These are phyloP conservation scores for Zhuliangozyma blackwelliae DNA, from an alignment of 1,139 yeast genomes.

Conservation along the genomic window DNA sequence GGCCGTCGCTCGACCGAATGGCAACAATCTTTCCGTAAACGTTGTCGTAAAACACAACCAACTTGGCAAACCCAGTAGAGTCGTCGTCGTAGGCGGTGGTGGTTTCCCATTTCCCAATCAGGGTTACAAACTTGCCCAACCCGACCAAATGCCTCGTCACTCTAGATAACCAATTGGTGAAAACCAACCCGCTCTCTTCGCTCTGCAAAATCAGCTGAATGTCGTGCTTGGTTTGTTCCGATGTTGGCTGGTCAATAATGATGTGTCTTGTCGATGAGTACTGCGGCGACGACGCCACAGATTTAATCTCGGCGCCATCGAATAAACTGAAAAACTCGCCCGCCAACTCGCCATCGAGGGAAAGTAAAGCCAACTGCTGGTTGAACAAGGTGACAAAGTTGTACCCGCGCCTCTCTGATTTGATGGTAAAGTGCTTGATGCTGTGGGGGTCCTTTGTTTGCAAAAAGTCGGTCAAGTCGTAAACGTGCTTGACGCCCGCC, in stretches of 20 bases:
- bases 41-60: constrained; percentile 27
- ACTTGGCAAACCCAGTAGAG: constrained; percentile 29
- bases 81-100: background rate
- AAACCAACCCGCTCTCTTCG: constrained; percentile 18
- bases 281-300: constrained; percentile 8
- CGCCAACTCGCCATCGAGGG: constrained; percentile 4
- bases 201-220: constrained; percentile 32
- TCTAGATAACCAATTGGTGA: constrained; percentile 29
- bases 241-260: constrained; percentile 27
- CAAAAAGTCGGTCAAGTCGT: constrained; percentile 28
- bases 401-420: constrained; percentile 6
- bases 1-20: constrained; percentile 27
- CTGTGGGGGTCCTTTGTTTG: constrained; percentile 16
- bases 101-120: background rate
- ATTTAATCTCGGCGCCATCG: constrained; percentile 9
- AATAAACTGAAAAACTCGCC: constrained; percentile 11
- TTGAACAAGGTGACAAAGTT: constrained; percentile 8
- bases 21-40: constrained; percentile 22
- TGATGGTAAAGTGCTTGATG: constrained; percentile 12
- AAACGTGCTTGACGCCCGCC: constrained; percentile 13
- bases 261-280: constrained; percentile 8
- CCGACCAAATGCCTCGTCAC: constrained; percentile 32
- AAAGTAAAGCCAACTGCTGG: constrained; percentile 8
- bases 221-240: constrained; percentile 23
- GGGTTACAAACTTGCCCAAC: constrained; percentile 22